Base-by-base conservation (phyloP, 495 filamentous ascomycete species). In the Daldinia concentrica region DNA sequence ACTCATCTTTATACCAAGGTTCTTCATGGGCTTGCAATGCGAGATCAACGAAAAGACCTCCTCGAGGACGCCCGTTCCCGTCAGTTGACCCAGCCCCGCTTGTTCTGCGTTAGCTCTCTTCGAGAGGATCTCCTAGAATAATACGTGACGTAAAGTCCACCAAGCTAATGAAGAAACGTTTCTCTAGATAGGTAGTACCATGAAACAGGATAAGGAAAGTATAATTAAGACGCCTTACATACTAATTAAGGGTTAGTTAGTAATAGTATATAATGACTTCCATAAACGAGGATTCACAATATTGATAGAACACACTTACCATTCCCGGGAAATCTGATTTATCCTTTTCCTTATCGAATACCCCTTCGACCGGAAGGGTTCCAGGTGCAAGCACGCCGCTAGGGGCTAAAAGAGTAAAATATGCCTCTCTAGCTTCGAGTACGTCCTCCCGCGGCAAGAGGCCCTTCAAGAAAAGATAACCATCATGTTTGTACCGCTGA, bases 381-480 rank as follows among this genome's bases (percentile, higher is more conserved):
- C 71, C 74, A 8, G 77, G 77, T 34, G 85, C 81, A n/a, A 91
- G 80, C 7, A 91, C 81, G 0, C 85, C 87, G 1, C 83, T 88
- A 11, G 85, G 81, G 1, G 81, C 78, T 34, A 90, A 76, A 48
- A 83, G 82, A 19, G 80, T 68, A 74, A 91, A 91, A 76, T 91
- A 91, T 5, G 58, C 59, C 36, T 85, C 75, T 17, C 89, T 82
- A 39, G 86, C 83, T 27, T 81, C 79, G 14, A 89, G 79, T 11
- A 91, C 87, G 58, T 88, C 86, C 3, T 78, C 75, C 2, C 87
- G 86, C 0, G 88, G 88, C 17, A 91, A 75, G 2, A 90, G 70
- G 34, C 82, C 80, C 69, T 90, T 90, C 6, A 91, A 62, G 68
- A 88, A 88, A 45, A 90, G 79, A 71, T 90, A 90, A 17, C 88